Conservation (phyloP, 768 basidiomycete species). For the Gloeostereum incarnatum region DNA sequence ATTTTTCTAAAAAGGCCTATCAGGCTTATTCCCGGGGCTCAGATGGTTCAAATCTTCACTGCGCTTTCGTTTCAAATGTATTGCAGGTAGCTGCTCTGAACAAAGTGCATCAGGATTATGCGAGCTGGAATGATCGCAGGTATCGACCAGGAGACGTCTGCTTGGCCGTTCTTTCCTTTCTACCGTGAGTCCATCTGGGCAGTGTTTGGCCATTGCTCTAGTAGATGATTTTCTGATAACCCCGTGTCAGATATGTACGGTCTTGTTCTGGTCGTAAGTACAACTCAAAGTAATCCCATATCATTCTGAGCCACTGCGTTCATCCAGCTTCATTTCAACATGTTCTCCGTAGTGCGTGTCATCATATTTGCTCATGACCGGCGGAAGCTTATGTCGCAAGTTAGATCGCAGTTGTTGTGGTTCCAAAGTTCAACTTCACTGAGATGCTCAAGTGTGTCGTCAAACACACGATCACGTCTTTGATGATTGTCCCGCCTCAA, state of each 20-base stretch:
- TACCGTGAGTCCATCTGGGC: conserved; percentile 36
- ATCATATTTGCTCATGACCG: not conserved
- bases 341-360: conserved; percentile 41
- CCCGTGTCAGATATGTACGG: conserved; percentile 45
- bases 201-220: not conserved
- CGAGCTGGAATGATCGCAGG: conserved; percentile 34
- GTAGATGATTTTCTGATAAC: no score
- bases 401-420: conserved; percentile 43
- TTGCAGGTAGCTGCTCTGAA: conserved; percentile 50
- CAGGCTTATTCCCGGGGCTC: conserved; percentile 35
- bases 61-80: conserved; percentile 52
- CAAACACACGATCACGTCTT: conserved; percentile 43
- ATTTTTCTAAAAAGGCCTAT: no score
- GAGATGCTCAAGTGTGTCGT: conserved; percentile 46
- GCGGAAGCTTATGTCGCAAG: conserved; percentile 15
- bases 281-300: not conserved
- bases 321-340: conserved; percentile 31
- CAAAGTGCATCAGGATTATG: conserved; percentile 35
- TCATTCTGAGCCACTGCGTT: conserved; percentile 5
- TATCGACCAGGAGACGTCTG: conserved; percentile 54
- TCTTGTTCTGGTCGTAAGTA: conserved; percentile 43
- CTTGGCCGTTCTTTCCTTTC: conserved; percentile 50
- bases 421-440: conserved; percentile 55
- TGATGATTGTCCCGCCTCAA: conserved; percentile 63
- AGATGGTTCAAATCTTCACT: conserved; percentile 58